A percentile compares a stretch with the other conserved stretches of the same genome.
Evolutionary conservation across 192 early-diverging fungal species (phyloP).

Genomic region (Endogone sp.): DNA sequence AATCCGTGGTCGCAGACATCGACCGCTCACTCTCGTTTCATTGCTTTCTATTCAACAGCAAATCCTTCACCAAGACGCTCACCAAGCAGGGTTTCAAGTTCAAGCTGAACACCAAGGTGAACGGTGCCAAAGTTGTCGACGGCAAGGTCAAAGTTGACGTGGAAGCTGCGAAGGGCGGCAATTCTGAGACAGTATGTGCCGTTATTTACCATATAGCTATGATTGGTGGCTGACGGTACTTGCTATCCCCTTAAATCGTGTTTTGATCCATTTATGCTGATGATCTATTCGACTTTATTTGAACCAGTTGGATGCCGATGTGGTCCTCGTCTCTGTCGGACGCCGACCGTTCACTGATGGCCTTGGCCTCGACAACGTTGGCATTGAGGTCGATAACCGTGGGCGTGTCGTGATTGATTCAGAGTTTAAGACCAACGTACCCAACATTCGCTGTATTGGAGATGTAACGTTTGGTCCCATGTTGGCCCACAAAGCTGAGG

Average conservation of each 20-base stretch:
- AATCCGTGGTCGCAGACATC: no score
- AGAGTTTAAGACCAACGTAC: conserved; percentile 82
- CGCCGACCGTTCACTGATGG: conserved; percentile 92
- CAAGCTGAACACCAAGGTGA: conserved; percentile 96
- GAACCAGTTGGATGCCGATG: conserved; percentile 88
- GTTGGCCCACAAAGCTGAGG: conserved; percentile 99
- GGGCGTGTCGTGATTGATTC: conserved; percentile 86
- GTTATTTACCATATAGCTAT: conserved; percentile 9
- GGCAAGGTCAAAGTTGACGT: conserved; percentile 88
- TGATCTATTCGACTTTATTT: no score
- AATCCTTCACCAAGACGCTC: conserved; percentile 88
- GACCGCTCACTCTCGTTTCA: not conserved
- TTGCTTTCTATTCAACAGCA: conserved; percentile 37
- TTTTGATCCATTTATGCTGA: not conserved
- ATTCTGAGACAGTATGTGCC: conserved; percentile 57
- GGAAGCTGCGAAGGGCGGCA: conserved; percentile 82
- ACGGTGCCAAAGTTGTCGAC: conserved; percentile 77
- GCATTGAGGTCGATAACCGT: conserved; percentile 80
- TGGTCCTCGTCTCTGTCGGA: conserved; percentile 90
- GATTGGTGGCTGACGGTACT: no score
- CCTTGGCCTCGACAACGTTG: conserved; percentile 88
- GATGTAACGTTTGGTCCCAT: conserved; percentile 96
- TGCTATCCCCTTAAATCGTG: no score
- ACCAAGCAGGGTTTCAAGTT: conserved; percentile 97
- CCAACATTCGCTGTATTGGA: conserved; percentile 92